Percentiles rank a stretch among this genome's conserved stretches.
These are phyloP conservation scores for Hypoxylon sp. DNA, from an alignment of 2,329 filamentous ascomycete species.

Conservation along the genomic window DNA sequence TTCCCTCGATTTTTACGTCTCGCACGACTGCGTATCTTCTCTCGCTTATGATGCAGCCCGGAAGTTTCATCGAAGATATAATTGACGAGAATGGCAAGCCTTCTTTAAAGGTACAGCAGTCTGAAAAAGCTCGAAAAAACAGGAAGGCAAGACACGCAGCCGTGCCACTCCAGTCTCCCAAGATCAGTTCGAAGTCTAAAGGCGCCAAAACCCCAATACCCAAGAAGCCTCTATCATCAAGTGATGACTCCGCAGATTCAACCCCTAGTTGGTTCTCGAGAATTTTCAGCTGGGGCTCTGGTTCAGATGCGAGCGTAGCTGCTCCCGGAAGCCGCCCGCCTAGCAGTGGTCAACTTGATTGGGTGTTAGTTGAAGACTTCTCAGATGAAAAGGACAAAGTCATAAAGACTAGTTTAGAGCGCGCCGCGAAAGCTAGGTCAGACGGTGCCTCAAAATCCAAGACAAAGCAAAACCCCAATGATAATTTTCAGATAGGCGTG, in stretches of 20 bases:
- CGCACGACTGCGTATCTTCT: slow-evolving; percentile 94
- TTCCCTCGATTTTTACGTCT: slow-evolving; percentile 94
- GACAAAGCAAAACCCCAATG: slow-evolving; percentile 55
- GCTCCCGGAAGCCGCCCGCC: slow-evolving; percentile 75
- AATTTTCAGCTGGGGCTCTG: slow-evolving; percentile 58
- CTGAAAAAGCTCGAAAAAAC: slow-evolving; percentile 58
- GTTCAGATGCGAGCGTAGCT: slow-evolving; percentile 51
- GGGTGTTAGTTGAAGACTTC: slow-evolving; percentile 78
- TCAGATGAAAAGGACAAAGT: slow-evolving; percentile 67
- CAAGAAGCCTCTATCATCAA: slow-evolving; percentile 47
- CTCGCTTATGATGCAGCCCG: slow-evolving; percentile 85
- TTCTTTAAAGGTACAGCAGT: slow-evolving; percentile 67
- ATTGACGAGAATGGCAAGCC: slow-evolving; percentile 73
- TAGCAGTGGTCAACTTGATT: slow-evolving; percentile 80
- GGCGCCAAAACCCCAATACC: slow-evolving; percentile 45
- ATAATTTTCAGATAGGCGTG: slow-evolving; percentile 85
- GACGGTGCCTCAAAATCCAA: slow-evolving; percentile 44
- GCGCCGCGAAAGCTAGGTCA: slow-evolving; percentile 55
- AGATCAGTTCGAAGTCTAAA: slow-evolving; percentile 50
- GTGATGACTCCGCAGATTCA: slow-evolving; percentile 46
- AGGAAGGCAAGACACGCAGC: slow-evolving; percentile 57
- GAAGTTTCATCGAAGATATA: slow-evolving; percentile 73
- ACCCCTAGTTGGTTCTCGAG: slow-evolving; percentile 62
- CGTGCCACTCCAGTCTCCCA: slow-evolving; percentile 49
- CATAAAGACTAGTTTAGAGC: slow-evolving; percentile 60